Base-by-base conservation (phyloP, 768 basidiomycete species). In the Serendipita vermifera region DNA sequence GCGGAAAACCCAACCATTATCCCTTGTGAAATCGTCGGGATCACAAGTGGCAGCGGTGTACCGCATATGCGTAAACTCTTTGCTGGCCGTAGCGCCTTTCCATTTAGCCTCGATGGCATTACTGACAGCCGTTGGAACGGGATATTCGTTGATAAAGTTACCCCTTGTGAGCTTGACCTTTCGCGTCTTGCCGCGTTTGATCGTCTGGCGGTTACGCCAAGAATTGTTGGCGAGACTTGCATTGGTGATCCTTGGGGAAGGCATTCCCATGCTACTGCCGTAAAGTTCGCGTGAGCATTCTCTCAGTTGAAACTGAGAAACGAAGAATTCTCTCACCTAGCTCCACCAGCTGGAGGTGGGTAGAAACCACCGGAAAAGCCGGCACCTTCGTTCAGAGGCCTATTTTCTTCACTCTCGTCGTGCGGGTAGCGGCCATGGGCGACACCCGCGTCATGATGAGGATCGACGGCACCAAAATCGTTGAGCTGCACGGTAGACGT, bases 61-160 rank as follows among this genome's bases (percentile, higher is more conserved):
- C 38, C 91, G 78, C 87, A 96, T 90, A 69, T 96, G 90, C 32
- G 90, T 85, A 70, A 98, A 98, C 68, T 97, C 94, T 2, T 82
- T 92, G 14, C 83, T 82, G 60, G 74, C 86, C 54, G 77, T 78
- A 58, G 69, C 66, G n/a, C 78, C 70, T 29, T 51, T 51, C 73
- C 82, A 93, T 67, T 85, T 86, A 33, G 76, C 69, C 69, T 96
- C 90, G 33, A 89, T 82, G 20, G 89, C 89, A 58, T 81, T 84
- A 63, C 74, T 76, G 54, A 94, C 81, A 2, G 90, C 84, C 0
- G 85, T 83, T 1, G 91, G 91, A 1, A 93, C 91, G 5, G 81
- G 73, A 66, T 93, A 91, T 63, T 96, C 92, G 31, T 82, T 77
- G 69, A 94, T 86, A 71, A 91, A 94, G 64, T 93, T 87, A 58